phyloP scores from a whole-genome alignment of 805 yeast species.

The Ogataea pilisensis region DNA sequence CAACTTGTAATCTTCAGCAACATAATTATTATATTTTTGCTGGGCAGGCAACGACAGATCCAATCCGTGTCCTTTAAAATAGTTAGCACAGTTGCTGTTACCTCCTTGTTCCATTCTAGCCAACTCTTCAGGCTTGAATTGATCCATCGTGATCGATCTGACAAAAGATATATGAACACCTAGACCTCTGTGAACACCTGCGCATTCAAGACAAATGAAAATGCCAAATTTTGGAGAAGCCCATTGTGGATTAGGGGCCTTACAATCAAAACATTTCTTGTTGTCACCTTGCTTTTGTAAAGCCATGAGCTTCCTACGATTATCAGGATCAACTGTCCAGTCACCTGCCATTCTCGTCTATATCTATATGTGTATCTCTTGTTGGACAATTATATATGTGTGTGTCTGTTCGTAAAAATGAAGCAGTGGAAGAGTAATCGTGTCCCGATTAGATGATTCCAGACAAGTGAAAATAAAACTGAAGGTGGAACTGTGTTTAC shows the following conservation, averaged over 20 bases:
- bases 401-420: not conserved
- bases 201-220: slow-evolving; percentile 95
- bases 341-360: slow-evolving; percentile 42
- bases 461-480: no score
- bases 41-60: slow-evolving; percentile 61
- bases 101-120: slow-evolving; percentile 93
- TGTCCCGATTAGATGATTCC: no score
- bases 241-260: slow-evolving; percentile 98
- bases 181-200: slow-evolving; percentile 91
- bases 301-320: slow-evolving; percentile 70
- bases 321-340: slow-evolving; percentile 93
- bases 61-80: slow-evolving; percentile 68
- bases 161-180: slow-evolving; percentile 98
- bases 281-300: slow-evolving; percentile 80
- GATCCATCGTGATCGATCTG: slow-evolving; percentile 97
- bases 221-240: slow-evolving; percentile 98
- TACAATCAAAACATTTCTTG: slow-evolving; percentile 90
- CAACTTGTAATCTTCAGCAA: slow-evolving; percentile 92
- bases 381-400: no score
- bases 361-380: no score
- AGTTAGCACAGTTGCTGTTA: slow-evolving; percentile 67
- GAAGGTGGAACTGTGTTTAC: no score
- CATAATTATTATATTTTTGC: slow-evolving; percentile 77
- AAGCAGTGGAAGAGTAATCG: not conserved
- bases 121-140: slow-evolving; percentile 90